These are phyloP conservation scores for Crinitomyces ghanaensis DNA, from an alignment of 805 yeast species.

Conservation along the genomic window DNA sequence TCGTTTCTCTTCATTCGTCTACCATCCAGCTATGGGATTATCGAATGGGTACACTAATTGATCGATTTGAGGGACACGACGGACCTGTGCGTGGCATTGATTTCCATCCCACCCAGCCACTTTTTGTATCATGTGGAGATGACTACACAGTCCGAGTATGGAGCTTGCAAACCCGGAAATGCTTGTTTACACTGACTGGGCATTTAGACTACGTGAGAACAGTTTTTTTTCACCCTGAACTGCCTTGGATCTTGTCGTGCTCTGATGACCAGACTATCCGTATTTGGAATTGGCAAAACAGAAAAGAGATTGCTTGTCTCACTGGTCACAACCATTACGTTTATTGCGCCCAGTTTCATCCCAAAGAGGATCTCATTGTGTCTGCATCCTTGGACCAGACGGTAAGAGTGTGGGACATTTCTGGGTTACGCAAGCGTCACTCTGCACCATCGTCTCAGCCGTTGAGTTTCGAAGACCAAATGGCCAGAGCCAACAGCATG, in stretches of 20 bases:
- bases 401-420: constrained; percentile 98
- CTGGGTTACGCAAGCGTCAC: constrained; percentile 89
- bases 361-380: constrained; percentile 85
- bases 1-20: constrained; percentile 91
- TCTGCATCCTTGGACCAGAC: constrained; percentile 96
- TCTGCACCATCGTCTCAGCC: constrained; percentile 46
- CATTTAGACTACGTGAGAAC: constrained; percentile 94
- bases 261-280: constrained; percentile 98
- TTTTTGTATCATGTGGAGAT: constrained; percentile 95
- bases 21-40: constrained; percentile 99
- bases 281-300: constrained; percentile 99
- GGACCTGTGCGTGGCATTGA: constrained; percentile 95
- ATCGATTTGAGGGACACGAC: constrained; percentile 94
- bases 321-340: constrained; percentile 99
- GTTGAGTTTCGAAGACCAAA: constrained; percentile 31
- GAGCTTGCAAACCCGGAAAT: constrained; percentile 85
- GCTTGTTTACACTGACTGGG: constrained; percentile 82
- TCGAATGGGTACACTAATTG: constrained; percentile 96
- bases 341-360: constrained; percentile 97
- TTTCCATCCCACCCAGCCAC: constrained; percentile 97
- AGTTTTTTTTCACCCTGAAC: constrained; percentile 85
- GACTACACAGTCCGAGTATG: constrained; percentile 92
- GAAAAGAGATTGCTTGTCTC: constrained; percentile 91
- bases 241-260: constrained; percentile 94
- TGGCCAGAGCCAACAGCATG: constrained; percentile 34